Conservation (phyloP, 768 basidiomycete species). For the Leccinum uliginosum region DNA sequence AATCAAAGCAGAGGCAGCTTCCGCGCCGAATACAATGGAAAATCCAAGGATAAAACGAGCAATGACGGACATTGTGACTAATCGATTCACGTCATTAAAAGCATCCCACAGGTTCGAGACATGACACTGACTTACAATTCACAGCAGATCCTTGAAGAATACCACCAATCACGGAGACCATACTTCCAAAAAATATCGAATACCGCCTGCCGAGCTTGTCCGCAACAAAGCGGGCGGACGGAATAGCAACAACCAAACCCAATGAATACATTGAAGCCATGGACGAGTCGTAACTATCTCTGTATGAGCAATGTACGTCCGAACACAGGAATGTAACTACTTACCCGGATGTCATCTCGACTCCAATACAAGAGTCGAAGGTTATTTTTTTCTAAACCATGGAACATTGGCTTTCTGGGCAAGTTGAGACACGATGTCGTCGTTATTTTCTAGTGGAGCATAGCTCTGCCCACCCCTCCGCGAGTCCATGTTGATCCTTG, state of each 20-base stretch:
- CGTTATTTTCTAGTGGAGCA: not conserved
- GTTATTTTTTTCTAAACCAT: slow-evolving; percentile 60
- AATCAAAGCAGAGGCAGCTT: not conserved
- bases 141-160: too few relatives aligned
- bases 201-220: not conserved
- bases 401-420: not conserved
- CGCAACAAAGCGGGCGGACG: not conserved
- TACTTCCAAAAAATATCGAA: not conserved
- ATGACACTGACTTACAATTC: not conserved
- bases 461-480: not conserved
- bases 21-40: not conserved
- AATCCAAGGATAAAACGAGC: not conserved
- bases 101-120: too few relatives aligned
- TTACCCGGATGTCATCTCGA: not conserved
- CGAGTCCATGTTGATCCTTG: not conserved
- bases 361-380: not conserved
- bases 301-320: slow-evolving; percentile 14
- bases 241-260: not conserved
- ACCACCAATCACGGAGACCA: not conserved
- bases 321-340: too few relatives aligned
- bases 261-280: not conserved
- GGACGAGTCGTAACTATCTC: too few relatives aligned
- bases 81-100: too few relatives aligned
- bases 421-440: not conserved
- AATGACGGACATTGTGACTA: too few relatives aligned